phyloP scores from a whole-genome alignment of 2,329 filamentous ascomycete genomes.

The Rosellinia necatrix region DNA sequence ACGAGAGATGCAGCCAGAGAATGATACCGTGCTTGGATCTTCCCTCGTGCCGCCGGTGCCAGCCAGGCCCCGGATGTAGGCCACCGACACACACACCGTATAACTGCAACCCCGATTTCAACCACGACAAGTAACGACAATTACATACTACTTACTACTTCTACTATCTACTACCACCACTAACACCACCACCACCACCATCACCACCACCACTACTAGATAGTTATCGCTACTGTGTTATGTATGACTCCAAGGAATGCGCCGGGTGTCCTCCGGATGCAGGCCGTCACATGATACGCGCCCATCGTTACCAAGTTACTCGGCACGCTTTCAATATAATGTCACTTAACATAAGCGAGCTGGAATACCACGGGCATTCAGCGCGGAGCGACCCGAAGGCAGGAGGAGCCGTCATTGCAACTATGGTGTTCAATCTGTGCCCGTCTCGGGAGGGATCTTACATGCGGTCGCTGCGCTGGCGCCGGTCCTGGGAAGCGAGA shows the following conservation, averaged over 20 bases:
- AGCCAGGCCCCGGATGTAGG: constrained; percentile 3
- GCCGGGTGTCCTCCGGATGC: constrained; percentile 4
- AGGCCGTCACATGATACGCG: not conserved
- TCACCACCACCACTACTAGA: too few species aligned
- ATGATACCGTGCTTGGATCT: not conserved
- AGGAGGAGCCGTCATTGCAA: not conserved
- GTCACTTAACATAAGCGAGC: constrained; percentile 1
- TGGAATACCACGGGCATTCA: constrained; percentile 6
- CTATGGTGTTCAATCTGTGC: too few species aligned
- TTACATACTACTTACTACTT: too few species aligned
- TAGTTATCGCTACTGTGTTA: too few species aligned
- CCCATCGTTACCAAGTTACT: not conserved
- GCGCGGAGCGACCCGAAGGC: not conserved
- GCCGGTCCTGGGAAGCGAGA: not conserved
- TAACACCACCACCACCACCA: too few species aligned
- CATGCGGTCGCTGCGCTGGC: too few species aligned
- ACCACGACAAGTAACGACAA: too few species aligned
- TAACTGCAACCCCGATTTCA: constrained; percentile 2
- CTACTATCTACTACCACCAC: too few species aligned
- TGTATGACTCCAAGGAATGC: too few species aligned
- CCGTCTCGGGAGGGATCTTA: too few species aligned
- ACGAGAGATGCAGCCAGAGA: not conserved
- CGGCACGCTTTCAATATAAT: not conserved
- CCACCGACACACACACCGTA: constrained; percentile 7
- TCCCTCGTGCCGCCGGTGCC: not conserved